Conservation (phyloP, 2,329 filamentous ascomycete species). For the Gnomoniopsis sp. region DNA sequence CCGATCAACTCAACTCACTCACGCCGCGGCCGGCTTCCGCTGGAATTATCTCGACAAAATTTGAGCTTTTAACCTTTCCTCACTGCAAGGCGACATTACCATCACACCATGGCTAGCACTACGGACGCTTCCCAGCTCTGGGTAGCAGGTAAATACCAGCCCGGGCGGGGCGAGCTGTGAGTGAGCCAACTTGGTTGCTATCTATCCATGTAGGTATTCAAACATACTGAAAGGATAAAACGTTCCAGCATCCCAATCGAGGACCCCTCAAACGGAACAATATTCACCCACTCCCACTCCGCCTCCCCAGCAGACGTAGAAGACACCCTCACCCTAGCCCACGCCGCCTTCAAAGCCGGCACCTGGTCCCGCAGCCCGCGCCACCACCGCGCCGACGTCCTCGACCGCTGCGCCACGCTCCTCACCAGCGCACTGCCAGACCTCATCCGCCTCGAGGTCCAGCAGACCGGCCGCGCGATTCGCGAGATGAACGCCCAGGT, state of each 20-base stretch:
- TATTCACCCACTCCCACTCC: slow-evolving; percentile 35
- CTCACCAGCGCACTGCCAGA: slow-evolving; percentile 49
- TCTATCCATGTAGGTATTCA: no score
- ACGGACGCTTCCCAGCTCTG: slow-evolving; percentile 16
- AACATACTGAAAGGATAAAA: not conserved
- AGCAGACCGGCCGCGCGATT: slow-evolving; percentile 64
- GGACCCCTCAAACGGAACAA: slow-evolving; percentile 24
- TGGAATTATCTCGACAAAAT: no score
- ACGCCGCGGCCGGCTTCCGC: no score
- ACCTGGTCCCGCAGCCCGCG: slow-evolving; percentile 55
- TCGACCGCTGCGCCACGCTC: slow-evolving; percentile 56
- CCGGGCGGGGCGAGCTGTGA: slow-evolving; percentile 20
- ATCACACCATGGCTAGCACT: not conserved
- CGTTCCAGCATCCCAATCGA: slow-evolving; percentile 24
- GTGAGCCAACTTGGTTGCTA: not conserved
- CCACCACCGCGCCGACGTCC: slow-evolving; percentile 57
- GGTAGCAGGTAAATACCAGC: slow-evolving; percentile 18
- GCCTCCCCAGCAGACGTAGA: slow-evolving; percentile 44
- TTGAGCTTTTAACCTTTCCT: not conserved
- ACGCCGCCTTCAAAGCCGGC: slow-evolving; percentile 46
- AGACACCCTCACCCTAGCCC: slow-evolving; percentile 36
- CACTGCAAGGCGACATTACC: not conserved
- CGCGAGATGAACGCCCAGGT: slow-evolving; percentile 71
- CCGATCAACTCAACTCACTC: no score
- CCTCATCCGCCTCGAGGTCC: slow-evolving; percentile 62